Conservation (phyloP, 1,139 yeast species). For the Yamadazyma atmosphaerica region DNA sequence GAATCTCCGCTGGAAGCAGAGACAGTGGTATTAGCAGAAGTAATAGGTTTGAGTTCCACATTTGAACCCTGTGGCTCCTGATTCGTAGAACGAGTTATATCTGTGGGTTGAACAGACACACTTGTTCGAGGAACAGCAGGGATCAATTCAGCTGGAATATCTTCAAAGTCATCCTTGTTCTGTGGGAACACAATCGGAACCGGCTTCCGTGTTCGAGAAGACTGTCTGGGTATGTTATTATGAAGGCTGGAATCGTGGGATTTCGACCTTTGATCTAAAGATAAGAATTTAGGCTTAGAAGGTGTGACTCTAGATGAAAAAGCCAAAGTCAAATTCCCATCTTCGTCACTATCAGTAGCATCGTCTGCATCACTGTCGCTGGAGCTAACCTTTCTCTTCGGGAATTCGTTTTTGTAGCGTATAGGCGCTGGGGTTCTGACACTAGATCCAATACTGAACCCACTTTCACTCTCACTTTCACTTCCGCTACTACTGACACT, state of each 20-base stretch:
- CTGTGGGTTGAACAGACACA: constrained; percentile 16
- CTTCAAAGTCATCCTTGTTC: constrained; percentile 39
- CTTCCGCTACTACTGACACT: constrained; percentile 1
- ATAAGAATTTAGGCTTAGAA: constrained; percentile 37
- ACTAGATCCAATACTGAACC: constrained; percentile 1
- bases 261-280: constrained; percentile 35
- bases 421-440: not conserved
- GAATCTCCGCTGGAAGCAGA: not conserved
- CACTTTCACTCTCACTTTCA: not conserved
- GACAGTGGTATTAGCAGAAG: not conserved
- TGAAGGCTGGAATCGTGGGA: constrained; percentile 49
- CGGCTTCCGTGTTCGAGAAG: not conserved
- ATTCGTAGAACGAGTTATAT: too few relatives aligned
- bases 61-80: not conserved
- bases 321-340: constrained; percentile 54
- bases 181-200: constrained; percentile 18
- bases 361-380: constrained; percentile 23
- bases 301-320: constrained; percentile 46
- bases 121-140: constrained; percentile 24
- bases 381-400: constrained; percentile 1
- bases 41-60: not conserved
- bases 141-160: constrained; percentile 43
- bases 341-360: constrained; percentile 38
- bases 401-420: not conserved
- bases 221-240: not conserved